Base-by-base conservation (phyloP, 2,329 filamentous ascomycete species). In the Pseudogymnoascus sp. region DNA sequence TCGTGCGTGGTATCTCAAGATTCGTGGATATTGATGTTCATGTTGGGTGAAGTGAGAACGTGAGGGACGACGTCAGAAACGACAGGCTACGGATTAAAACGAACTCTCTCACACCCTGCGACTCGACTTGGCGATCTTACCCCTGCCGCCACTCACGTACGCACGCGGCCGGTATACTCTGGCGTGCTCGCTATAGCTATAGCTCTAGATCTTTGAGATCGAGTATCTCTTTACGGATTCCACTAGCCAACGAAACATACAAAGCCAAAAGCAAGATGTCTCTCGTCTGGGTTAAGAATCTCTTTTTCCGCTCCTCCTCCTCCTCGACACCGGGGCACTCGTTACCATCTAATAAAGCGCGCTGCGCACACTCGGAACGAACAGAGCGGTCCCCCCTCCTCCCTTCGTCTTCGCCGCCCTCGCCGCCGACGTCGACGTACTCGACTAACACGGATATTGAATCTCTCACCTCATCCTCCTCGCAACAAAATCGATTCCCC, bases 221-320 rank as follows among this genome's bases (percentile, higher is more conserved):
- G 9, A 61, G 61, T 30, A 37, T 65, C 43, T 60, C 62, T 30
- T 30, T 30, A 37, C 64, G 65, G 58, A 64, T 63, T 34, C 59
- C 61, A 37, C 59, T 58, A 34, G 34, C 35, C 2, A 38, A 61
- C 39, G 28, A 47, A 54, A 43, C 22, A 35, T 58, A 61, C 4
- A 54, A 60, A 25, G 62, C 63, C 28, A 60, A 63, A 14, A 62
- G 47, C 65, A 60, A 60, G n/a, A 71, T 72, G 68, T 70, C 69
- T 60, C 54, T 72, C 25, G 69, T 70, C 12, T 67, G 61, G 3
- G 38, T 72, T 1, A 72, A 72, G 59, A 71, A 70, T 32, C 41
- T 72, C 16, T 72, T 72, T 62, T 70, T 70, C 60, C 41, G 59
- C 12, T 57, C 58, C 12, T 57, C 41, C 22, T 47, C 41, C 12